Evolutionary conservation across 2,329 filamentous ascomycete genomes (phyloP), one percentile per base, ranked within the genome.

Genomic region (Cladobotryum protrusum): DNA sequence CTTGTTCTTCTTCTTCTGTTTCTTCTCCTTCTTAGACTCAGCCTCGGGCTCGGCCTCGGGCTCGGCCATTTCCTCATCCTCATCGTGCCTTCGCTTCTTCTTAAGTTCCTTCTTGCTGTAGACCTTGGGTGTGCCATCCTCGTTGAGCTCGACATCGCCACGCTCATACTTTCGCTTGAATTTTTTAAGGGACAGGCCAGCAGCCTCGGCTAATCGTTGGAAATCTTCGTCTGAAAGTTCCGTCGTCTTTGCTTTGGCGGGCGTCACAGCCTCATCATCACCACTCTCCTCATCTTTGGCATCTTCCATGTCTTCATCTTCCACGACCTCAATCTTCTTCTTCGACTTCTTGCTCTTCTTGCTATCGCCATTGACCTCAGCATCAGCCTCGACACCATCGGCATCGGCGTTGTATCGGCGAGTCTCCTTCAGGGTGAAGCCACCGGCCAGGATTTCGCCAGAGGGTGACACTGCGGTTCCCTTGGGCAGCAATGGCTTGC

Each of bases 361-460:
- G 48, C 65, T 63, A 19, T 68, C 64, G 18, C 63, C 68, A 44
- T 71, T 70, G 57, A 66, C 64, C 24, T 75, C 77, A n/a, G n/a
- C n/a, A 36, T 84, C 78, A 13, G 81, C 82, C 53, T 76, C 76
- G 45, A 96, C 74, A 56, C 90, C 92, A 69, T 99, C 93, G 48
- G 89, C 93, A 65, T 97, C 91, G 44, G 82, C 79, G 69, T 97
- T 97, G 78, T 99, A 99, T 71, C 92, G 93, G 65, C 89, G 81
- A 11, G 87, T 87, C 69, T 96, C 89, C 73, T 95, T 95, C 63
- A 99, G 78, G 56, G 91, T 87, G 79, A 89, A 95, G 72, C 95
- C 95, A 61, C 84, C 82, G 50, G 84, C 81, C 39, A 74, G 71
- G 36, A 73, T 67, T 57, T 84, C 79, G 53, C 87, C 87, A 60